Base-by-base conservation (phyloP, 129 eudicot genomes). In the Tagetes erecta region DNA sequence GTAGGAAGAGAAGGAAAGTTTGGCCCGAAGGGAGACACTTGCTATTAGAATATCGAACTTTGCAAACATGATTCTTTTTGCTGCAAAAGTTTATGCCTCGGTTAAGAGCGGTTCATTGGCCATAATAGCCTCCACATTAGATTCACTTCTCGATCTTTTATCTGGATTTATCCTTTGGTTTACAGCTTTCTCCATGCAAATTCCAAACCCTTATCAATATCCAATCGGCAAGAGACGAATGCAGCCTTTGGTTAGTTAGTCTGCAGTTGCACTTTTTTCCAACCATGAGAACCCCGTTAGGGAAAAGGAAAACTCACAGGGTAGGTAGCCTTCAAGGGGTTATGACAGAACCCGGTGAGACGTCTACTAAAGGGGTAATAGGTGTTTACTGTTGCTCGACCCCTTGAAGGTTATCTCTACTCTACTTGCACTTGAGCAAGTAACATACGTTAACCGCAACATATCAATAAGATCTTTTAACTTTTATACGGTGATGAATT, bases 141-240 rank as follows among this genome's bases (percentile, higher is more conserved):
- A 91, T 73, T 91, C 97, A 27, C 91, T 91, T 82, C 94, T 91
- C 68, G 97, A 91, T 80, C 86, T 91, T 41, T 70, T 91, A 11
- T 91, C 97, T 6, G 97, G 97, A 10, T 87, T 91, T 80, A 91
- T 91, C 75, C 78, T 91, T 50, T 91, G 97, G 97, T 91, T 91
- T 62, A 91, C 97, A 13, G 94, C 97, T 13, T 91, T 91, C 77
- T 87, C 97, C 45, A 91, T 91, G 97, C 88, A 88, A 71, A 80
- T 83, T 34, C 84, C 83, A 53, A 91, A 91, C 40, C 97, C 97
- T 2, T 91, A 91, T 76, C 94, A 78, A 50, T 91, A 91, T 83
- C 97, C 97, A 20, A 87, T 91, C 53, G 97, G 97, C 44, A 91
- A 91, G 84, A 87, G 82, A 70, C 83, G 97, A 33, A 91, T 91